Evolutionary conservation across 352 stramenopile genomes (phyloP), one percentile per base, ranked within the genome.

Genomic region (Phytophthora megakarya): DNA sequence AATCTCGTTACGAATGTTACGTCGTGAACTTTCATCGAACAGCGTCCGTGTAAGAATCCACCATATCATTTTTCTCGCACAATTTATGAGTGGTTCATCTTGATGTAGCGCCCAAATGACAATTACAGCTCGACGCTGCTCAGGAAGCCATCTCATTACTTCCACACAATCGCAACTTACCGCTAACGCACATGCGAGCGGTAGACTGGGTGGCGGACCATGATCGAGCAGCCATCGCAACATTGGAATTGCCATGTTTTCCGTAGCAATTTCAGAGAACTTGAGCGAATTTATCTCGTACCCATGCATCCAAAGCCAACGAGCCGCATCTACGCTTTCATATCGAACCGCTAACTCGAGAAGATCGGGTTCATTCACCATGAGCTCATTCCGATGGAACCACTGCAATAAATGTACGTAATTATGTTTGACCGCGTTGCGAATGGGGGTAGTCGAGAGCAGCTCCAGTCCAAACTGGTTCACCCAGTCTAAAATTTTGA

Each of bases 401-500:
- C 45, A 52, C 9, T 52, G 1, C 26, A 52, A 22, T 8, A 52
- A 40, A 15, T 28, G 39, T n/a, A 18, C 15, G 19, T 52, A 13
- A 15, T n/a, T 26, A 9, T 16, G 26, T 3, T 10, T 13, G 15
- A 52, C 26, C 10, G 25, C 45, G 9, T 40, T 15, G 18, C 16
- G 25, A 4, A 52, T 40, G 5, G 10, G 26, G 16, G 26, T 25
- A 11, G n/a, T 15, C 12, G 45, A 39, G 8, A 10, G 13, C 6
- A 52, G 15, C 45, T 52, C 6, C 5, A 39, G 28, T 13, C n/a
- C 26, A 16, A 52, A 52, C 15, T 42, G 45, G 13, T 25, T 52
- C 15, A 52, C 15, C 45, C 45, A 52, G 45, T 52, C 16, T 6
- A 52, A 40, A 8, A 52, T 52, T 3, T 23, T 13, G 25, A 52